Evolutionary conservation across 2,329 filamentous ascomycete species (phyloP).

Genomic region (Paecilomyces dactylethromorphus): DNA sequence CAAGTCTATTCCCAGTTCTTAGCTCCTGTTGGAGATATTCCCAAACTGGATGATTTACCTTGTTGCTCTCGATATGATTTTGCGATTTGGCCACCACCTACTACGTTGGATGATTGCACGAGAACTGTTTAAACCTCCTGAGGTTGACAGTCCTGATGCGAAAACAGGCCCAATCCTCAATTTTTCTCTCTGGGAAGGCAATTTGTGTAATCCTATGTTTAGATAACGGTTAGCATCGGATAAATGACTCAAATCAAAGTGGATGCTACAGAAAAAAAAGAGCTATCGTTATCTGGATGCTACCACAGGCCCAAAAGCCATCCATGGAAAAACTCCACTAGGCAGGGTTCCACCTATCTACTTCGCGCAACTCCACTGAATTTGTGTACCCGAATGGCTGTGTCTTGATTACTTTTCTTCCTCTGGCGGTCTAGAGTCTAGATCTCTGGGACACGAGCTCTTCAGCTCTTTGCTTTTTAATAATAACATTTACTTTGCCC

Average conservation of each 20-base stretch:
- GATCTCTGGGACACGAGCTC: background rate
- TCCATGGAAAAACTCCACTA: too few relatives aligned
- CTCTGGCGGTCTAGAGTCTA: background rate
- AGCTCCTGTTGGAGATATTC: too few relatives aligned
- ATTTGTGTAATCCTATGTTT: background rate
- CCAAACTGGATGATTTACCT: background rate
- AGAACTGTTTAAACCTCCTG: too few relatives aligned
- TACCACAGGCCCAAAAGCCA: background rate
- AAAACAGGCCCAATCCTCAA: background rate
- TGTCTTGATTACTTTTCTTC: background rate
- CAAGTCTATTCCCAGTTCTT: background rate
- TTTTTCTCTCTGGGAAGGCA: background rate
- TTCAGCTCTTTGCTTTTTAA: background rate
- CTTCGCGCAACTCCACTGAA: background rate
- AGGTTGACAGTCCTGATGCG: background rate
- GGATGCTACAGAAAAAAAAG: background rate
- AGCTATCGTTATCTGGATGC: background rate
- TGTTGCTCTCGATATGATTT: background rate
- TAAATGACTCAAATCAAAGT: background rate
- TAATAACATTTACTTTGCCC: background rate
- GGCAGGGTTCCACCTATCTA: too few relatives aligned
- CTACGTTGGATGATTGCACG: background rate
- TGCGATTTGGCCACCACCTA: background rate
- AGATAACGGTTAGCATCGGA: background rate
- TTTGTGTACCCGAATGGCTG: background rate